Evolutionary conservation across 2,329 filamentous ascomycete species (phyloP).

Genomic region (Stemphylium beticola): DNA sequence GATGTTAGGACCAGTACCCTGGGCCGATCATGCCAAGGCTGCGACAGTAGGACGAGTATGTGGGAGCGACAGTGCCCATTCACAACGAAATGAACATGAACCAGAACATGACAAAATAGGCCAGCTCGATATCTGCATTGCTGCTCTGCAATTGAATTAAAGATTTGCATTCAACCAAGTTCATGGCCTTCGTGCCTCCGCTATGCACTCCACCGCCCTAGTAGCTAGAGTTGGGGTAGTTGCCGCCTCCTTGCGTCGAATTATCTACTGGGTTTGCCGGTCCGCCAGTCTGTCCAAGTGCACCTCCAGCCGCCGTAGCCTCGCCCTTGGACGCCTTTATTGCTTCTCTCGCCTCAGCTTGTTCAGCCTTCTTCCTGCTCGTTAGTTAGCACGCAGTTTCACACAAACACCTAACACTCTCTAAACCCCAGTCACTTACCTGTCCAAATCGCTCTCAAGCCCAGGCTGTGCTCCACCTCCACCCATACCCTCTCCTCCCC

Average conservation of each 20-base stretch:
- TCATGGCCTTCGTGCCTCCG: no score
- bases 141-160: neutral
- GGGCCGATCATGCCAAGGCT: no score
- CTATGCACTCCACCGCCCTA: neutral
- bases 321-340: constrained; percentile 49
- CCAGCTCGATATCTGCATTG: neutral
- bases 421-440: constrained; percentile 27
- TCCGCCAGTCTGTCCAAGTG: constrained; percentile 55
- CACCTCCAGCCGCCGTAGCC: constrained; percentile 50
- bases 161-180: no score
- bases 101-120: no score
- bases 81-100: no score
- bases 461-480: constrained; percentile 50
- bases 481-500: constrained; percentile 32
- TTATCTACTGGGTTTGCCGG: constrained; percentile 49
- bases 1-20: no score
- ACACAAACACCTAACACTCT: constrained; percentile 17
- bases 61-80: no score
- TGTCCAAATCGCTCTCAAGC: constrained; percentile 54
- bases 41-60: no score
- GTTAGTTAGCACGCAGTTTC: constrained; percentile 14
- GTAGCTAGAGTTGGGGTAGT: constrained; percentile 35
- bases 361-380: constrained; percentile 57
- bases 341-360: constrained; percentile 50
- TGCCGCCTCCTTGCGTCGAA: constrained; percentile 11